Evolutionary conservation across 148 eudicot genomes (phyloP), one percentile per base, ranked within the genome.

Genomic region (Cornus kousa): DNA sequence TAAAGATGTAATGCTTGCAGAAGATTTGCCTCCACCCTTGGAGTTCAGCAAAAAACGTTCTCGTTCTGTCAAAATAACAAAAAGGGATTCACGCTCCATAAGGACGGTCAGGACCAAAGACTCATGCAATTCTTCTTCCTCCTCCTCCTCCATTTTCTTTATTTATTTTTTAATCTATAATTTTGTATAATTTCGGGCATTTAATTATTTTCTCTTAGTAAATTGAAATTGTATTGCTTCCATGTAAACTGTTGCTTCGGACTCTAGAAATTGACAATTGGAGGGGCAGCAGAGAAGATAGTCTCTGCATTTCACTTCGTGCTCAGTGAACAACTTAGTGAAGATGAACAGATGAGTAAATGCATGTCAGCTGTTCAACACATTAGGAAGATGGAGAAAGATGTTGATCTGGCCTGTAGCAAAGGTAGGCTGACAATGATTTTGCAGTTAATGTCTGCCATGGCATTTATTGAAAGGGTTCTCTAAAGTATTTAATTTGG

Each of bases 71-170:
- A 93, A 82, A 89, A 96, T 96, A 83, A 86, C 90, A 55, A 93
- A 87, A 80, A 88, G 94, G 80, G 99, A 96, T 80, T 85, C 99
- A 10, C 91, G 95, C 32, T 93, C 99, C 79, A 93, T 96, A 48
- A 89, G 85, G 76, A 96, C 95, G 85, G 99, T 96, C 53, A 89
- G 91, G 48, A 73, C 70, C 72, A 17, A 32, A 55, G 67, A 48
- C 48, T 57, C 7, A 14, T 53, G 17, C 59, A 43, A 43, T 53
- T 53, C 59, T 2, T 16, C 59, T 7, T 12, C 13, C 13, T 12
- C 13, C 28, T 28, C 28, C 28, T 28, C 28, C 28, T 28, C 28
- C 28, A 0, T 28, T 28, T 48, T 48, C 53, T 48, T 48, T 48
- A 1, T 35, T 35, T n/a, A n/a, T n/a, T 35, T 35, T 2, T 35